These are phyloP conservation scores for Hortaea werneckii DNA, from an alignment of 2,329 filamentous ascomycete species.

Conservation along the genomic window DNA sequence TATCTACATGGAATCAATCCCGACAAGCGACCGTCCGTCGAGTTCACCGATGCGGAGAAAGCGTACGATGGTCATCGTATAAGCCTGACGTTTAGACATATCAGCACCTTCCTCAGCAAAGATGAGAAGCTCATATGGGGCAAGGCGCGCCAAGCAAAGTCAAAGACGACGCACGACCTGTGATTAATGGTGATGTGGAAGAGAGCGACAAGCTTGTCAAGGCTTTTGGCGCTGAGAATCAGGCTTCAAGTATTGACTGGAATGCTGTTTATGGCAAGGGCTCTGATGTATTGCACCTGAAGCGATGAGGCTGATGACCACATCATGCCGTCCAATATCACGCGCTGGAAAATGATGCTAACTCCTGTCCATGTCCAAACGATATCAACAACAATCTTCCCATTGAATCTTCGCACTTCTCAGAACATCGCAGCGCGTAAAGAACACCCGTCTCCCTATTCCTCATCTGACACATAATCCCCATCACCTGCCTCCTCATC, in stretches of 20 bases:
- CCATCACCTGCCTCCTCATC: neutral
- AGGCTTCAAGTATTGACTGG: conserved; percentile 62
- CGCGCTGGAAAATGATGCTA: neutral
- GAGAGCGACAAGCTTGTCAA: conserved; percentile 60
- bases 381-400: no score
- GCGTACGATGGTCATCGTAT: conserved; percentile 70
- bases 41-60: conserved; percentile 61
- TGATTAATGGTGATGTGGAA: conserved; percentile 59
- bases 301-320: neutral
- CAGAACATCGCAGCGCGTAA: no score
- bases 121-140: conserved; percentile 72
- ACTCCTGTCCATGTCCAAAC: no score
- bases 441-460: neutral
- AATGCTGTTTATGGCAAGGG: conserved; percentile 62
- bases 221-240: conserved; percentile 81
- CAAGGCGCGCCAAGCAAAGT: conserved; percentile 72
- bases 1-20: conserved; percentile 90
- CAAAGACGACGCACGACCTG: conserved; percentile 46
- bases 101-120: conserved; percentile 70
- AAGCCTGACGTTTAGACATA: conserved; percentile 80
- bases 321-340: neutral
- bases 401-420: no score
- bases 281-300: conserved; percentile 68
- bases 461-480: neutral
- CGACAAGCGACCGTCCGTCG: conserved; percentile 62